These are phyloP conservation scores for Biscutella laevigata DNA, from an alignment of 441 rosid species.

Conservation along the genomic window DNA sequence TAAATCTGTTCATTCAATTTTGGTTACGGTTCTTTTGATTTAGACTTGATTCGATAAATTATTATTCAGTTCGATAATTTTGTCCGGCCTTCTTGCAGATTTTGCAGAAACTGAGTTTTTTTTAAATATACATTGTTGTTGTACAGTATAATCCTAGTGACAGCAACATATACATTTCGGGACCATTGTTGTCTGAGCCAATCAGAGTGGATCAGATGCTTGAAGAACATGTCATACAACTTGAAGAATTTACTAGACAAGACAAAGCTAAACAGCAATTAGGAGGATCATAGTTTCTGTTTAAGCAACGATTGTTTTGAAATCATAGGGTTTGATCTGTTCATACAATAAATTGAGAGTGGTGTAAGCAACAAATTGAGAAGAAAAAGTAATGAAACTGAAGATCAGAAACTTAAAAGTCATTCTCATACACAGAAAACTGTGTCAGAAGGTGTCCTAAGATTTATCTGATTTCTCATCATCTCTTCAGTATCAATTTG, in stretches of 20 bases:
- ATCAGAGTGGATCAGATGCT: constrained; percentile 70
- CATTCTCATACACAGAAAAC: constrained; percentile 45
- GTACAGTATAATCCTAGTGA: constrained; percentile 30
- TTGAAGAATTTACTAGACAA: constrained; percentile 53
- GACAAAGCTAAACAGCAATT: constrained; percentile 23
- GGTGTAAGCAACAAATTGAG: too few species aligned
- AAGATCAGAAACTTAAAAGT: constrained; percentile 32
- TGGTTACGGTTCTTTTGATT: too few species aligned
- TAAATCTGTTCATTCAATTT: too few species aligned
- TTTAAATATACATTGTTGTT: not conserved
- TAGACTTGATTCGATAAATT: too few species aligned
- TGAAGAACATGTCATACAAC: constrained; percentile 60
- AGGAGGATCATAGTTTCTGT: too few species aligned
- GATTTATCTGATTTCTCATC: constrained; percentile 40
- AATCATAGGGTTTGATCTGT: too few species aligned
- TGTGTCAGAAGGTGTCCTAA: constrained; percentile 54
- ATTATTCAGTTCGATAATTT: too few species aligned
- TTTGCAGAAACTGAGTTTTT: too few species aligned
- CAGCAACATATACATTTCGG: constrained; percentile 70
- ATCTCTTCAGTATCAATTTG: constrained; percentile 7
- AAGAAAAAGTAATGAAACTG: not conserved
- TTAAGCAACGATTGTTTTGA: not conserved
- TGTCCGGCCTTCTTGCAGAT: too few species aligned
- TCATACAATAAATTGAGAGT: too few species aligned
- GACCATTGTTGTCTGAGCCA: constrained; percentile 57